Evolutionary conservation across 805 yeast genomes (phyloP).

Genomic region (Sungouiella thailandica): DNA sequence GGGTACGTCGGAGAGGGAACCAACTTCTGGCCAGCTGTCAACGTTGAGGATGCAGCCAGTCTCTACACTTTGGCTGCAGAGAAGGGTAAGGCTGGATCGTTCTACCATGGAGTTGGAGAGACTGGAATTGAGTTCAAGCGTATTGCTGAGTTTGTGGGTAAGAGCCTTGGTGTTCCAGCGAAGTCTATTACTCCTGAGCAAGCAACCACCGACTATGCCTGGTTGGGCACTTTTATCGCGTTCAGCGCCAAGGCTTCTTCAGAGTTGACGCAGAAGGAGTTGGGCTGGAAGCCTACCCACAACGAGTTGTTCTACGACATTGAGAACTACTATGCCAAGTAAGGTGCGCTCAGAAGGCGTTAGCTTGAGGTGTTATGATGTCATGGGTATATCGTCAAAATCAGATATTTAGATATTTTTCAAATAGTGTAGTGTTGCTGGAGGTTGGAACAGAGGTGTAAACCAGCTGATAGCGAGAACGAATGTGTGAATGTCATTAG

Average conservation of each 20-base stretch:
- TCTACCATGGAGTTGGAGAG: slow-evolving; percentile 14
- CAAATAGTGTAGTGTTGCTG: too few species aligned
- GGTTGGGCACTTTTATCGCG: slow-evolving; percentile 7
- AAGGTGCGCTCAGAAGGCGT: too few species aligned
- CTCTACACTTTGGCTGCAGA: slow-evolving; percentile 22
- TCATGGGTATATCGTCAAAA: too few species aligned
- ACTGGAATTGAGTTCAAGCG: slow-evolving; percentile 14
- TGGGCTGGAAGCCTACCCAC: slow-evolving; percentile 22
- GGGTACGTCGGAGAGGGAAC: slow-evolving; percentile 32
- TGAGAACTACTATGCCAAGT: neutral
- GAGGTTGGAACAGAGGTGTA: too few species aligned
- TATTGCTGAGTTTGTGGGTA: slow-evolving; percentile 22
- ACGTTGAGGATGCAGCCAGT: slow-evolving; percentile 27
- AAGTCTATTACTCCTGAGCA: slow-evolving; percentile 12
- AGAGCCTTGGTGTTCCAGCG: slow-evolving; percentile 10
- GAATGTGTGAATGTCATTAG: too few species aligned
- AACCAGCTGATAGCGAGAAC: too few species aligned
- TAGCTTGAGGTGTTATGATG: too few species aligned
- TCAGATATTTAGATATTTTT: too few species aligned
- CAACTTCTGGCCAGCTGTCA: slow-evolving; percentile 27
- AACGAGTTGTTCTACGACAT: slow-evolving; percentile 19
- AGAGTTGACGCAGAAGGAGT: slow-evolving; percentile 14
- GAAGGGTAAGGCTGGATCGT: slow-evolving; percentile 19
- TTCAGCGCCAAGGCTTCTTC: slow-evolving; percentile 9
- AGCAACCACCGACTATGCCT: neutral